Conservation (phyloP, 306 rosid genomes). For the Betula pendula region DNA sequence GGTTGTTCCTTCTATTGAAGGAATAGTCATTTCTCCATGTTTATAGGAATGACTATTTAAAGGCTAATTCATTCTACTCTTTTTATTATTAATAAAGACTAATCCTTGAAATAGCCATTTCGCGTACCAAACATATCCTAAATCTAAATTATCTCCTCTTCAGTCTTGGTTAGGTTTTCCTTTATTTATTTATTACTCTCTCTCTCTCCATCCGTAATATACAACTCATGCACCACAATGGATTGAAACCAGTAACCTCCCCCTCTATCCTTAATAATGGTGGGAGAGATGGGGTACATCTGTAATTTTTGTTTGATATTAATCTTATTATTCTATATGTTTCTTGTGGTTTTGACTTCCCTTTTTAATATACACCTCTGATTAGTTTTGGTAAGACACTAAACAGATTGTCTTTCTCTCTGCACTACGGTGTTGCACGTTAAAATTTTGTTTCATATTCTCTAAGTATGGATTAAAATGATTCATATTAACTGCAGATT, state of each 20-base stretch:
- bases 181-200: not conserved
- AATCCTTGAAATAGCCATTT: too few relatives aligned
- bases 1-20: too few relatives aligned
- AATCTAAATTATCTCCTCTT: not conserved
- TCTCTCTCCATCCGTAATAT: not conserved
- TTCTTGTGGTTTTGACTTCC: not conserved
- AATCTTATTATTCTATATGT: not conserved
- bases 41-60: too few relatives aligned
- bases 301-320: not conserved
- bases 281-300: not conserved
- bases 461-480: constrained; percentile 14
- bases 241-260: not conserved
- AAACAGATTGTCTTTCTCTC: not conserved
- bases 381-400: constrained; percentile 2
- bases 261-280: not conserved
- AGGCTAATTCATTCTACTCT: too few relatives aligned
- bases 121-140: too few relatives aligned
- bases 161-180: not conserved
- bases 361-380: not conserved
- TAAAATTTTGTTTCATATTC: not conserved
- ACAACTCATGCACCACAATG: not conserved
- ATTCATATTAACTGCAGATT: constrained; percentile 54
- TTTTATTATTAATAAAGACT: too few relatives aligned
- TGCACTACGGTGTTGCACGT: not conserved
- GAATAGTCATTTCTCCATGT: too few relatives aligned